Evolutionary conservation across 2,329 filamentous ascomycete species (phyloP).

Genomic region (Eutypella sp.): DNA sequence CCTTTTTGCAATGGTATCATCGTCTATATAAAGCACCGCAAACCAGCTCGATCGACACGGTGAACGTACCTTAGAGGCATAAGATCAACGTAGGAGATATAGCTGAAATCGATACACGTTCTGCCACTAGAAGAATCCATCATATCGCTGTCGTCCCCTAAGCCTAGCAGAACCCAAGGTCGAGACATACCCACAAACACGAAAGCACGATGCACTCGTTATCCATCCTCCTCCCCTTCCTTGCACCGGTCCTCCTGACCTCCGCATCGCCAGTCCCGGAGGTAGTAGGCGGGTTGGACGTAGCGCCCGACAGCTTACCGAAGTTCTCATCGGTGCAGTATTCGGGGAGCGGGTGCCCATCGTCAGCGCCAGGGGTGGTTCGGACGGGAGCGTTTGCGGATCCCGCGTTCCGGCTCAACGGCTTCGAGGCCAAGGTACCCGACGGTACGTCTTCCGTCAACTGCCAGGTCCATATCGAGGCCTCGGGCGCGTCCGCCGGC

Average conservation of each 20-base stretch:
- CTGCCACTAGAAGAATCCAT: too few species aligned
- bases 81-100: neutral
- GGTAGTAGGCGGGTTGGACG: slow-evolving; percentile 10
- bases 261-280: slow-evolving; percentile 14
- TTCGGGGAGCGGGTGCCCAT: slow-evolving; percentile 33
- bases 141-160: neutral
- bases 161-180: neutral
- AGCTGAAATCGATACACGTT: too few species aligned
- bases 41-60: neutral
- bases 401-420: slow-evolving; percentile 24
- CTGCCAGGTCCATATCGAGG: slow-evolving; percentile 34
- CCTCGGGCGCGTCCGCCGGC: slow-evolving; percentile 24
- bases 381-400: slow-evolving; percentile 26
- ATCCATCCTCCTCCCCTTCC: neutral
- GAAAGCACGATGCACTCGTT: neutral
- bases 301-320: slow-evolving; percentile 20
- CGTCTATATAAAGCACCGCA: neutral
- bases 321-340: slow-evolving; percentile 29
- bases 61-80: neutral
- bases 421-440: slow-evolving; percentile 19
- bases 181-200: neutral
- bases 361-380: slow-evolving; percentile 26
- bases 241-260: slow-evolving; percentile 8
- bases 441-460: slow-evolving; percentile 23
- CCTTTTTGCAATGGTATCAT: too few species aligned